A percentile compares a stretch with the other conserved stretches of the same genome.
Evolutionary conservation across 176 grass and related monocot genomes (phyloP).

Genomic region (Hordeum marinum): DNA sequence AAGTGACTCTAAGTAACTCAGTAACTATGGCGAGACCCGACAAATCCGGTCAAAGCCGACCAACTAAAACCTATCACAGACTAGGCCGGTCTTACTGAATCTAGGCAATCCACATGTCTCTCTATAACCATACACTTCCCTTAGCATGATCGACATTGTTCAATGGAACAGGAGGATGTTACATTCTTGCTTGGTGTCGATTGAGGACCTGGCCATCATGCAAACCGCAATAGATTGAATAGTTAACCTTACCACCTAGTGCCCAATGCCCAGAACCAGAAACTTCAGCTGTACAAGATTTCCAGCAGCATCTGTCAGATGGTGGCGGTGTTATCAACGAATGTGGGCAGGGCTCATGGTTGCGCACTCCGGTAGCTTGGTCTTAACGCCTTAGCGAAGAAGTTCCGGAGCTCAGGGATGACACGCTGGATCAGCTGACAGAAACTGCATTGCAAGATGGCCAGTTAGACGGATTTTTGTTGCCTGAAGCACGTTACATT

Average conservation of each 20-base stretch:
- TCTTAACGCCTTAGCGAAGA: conserved; percentile 68
- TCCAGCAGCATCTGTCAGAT: conserved; percentile 56
- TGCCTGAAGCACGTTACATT: neutral
- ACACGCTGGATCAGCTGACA: conserved; percentile 69
- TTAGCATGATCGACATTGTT: conserved; percentile 11
- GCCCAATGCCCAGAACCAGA: conserved; percentile 34
- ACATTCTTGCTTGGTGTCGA: conserved; percentile 22
- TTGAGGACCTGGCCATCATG: conserved; percentile 33
- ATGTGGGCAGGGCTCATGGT: conserved; percentile 22
- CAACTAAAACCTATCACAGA: conserved; percentile 32
- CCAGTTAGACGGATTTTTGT: neutral
- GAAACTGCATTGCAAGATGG: conserved; percentile 44
- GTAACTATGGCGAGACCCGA: neutral
- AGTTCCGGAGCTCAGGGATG: conserved; percentile 86
- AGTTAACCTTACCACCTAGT: conserved; percentile 25
- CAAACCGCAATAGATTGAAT: conserved; percentile 30
- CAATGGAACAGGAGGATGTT: conserved; percentile 25
- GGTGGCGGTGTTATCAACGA: conserved; percentile 44
- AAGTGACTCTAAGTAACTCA: conserved; percentile 5
- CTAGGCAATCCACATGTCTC: neutral
- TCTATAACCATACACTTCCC: conserved; percentile 5
- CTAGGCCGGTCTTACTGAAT: conserved; percentile 17
- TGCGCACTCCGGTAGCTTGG: conserved; percentile 38
- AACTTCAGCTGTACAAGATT: conserved; percentile 86
- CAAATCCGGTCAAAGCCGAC: conserved; percentile 19